phyloP scores from a whole-genome alignment of 2,329 filamentous ascomycete genomes.

The Stylonectria norvegica region DNA sequence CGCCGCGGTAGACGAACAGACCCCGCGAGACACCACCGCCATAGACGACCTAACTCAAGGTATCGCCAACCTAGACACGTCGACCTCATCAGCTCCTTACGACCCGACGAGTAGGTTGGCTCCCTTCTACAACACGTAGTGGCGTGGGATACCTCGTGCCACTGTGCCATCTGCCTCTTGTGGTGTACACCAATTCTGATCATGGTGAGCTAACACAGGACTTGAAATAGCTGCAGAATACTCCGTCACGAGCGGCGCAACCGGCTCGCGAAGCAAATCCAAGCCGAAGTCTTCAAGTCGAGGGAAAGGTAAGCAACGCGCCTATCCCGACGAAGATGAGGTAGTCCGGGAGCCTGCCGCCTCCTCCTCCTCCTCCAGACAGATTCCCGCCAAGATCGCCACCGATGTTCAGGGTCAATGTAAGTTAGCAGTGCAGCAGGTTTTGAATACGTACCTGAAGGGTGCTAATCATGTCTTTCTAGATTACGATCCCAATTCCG shows the following conservation, averaged over 20 bases:
- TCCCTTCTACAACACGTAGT: too few relatives aligned
- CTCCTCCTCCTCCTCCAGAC: not conserved
- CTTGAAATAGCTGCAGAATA: slow-evolving; percentile 17
- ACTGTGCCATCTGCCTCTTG: not conserved
- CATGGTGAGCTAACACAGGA: slow-evolving; percentile 10
- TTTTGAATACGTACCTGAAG: too few relatives aligned
- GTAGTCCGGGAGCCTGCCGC: slow-evolving; percentile 6
- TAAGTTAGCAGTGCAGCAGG: slow-evolving; percentile 6
- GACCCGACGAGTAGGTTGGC: slow-evolving; percentile 21
- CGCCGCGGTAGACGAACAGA: slow-evolving; percentile 14
- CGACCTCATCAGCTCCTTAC: slow-evolving; percentile 13
- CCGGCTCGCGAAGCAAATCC: slow-evolving; percentile 16
- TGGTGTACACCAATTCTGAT: not conserved
- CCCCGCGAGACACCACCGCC: slow-evolving; percentile 24
- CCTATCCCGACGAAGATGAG: slow-evolving; percentile 15
- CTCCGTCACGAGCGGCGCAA: slow-evolving; percentile 12
- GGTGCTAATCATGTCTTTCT: not conserved
- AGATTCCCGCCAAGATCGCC: too few relatives aligned
- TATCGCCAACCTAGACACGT: slow-evolving; percentile 17
- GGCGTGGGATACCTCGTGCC: not conserved
- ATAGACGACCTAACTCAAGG: slow-evolving; percentile 23
- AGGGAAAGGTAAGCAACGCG: slow-evolving; percentile 20
- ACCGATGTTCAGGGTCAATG: slow-evolving; percentile 1
- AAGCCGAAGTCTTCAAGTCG: slow-evolving; percentile 17
- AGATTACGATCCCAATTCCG: slow-evolving; percentile 5